Evolutionary conservation across 23 red algal species (phyloP), one percentile per base, ranked within the genome.

Genomic region (Cyanidium caldarium): DNA sequence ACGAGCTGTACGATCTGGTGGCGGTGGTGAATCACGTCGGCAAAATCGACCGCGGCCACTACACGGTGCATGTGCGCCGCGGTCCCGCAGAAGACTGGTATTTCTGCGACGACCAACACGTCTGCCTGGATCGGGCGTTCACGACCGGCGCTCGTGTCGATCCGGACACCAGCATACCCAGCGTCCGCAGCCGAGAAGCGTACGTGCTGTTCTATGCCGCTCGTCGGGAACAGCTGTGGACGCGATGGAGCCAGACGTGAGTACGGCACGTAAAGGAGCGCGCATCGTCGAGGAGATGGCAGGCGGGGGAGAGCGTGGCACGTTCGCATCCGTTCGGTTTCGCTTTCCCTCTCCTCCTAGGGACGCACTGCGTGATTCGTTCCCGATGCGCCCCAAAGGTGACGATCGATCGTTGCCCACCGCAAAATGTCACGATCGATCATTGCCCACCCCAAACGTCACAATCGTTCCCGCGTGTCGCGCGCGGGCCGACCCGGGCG

Each of bases 1-100:
- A 41, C 19, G 65, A 78, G 12, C 38, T 94, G 2, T 94, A 94
- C 39, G 88, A 94, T 65, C 79, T 94, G 21, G 82, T 83, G 38
- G 88, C 81, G 10, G 76, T 86, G 5, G 77, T 94, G 0, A 86
- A 81, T 68, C 88, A 94, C 57, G 58, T 68, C 56, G 88, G 88
- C 29, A 67, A 68, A 15, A 94, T 94, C 42, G 88, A 94, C 35
- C 82, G 80, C 46, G 88, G 88, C 34, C 88, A 94, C 72, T 94
- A 94, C 56, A 86, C 80, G 14, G 69, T 80, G 14, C 71, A 82
- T 25, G 79, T 94, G 37, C 65, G 88, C 34, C 68, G 72, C 51
- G 51, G 51, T 61, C 51, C n/a, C 25, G 35, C 69, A 35, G 81
- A 73, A 25, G 45, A 75, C 23, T 94, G 88, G 88, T 94, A 78